phyloP scores from a whole-genome alignment of 495 filamentous ascomycete genomes.

The Xylaria telfairii region DNA sequence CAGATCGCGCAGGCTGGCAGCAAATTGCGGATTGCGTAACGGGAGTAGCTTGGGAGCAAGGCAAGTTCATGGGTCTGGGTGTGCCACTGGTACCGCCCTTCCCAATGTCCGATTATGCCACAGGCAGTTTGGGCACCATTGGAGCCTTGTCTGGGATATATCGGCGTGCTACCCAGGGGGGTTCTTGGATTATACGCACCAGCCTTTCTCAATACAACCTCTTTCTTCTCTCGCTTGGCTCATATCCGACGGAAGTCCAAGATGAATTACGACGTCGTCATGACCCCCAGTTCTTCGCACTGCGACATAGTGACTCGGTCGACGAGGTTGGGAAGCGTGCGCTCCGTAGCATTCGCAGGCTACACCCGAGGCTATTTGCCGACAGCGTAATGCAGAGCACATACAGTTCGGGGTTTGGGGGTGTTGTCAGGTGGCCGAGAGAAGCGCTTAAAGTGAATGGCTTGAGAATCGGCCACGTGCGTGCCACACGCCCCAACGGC shows the following conservation, averaged over 20 bases:
- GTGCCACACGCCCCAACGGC: constrained; percentile 63
- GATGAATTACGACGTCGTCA: constrained; percentile 60
- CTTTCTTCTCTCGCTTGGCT: constrained; percentile 67
- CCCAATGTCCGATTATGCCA: constrained; percentile 83
- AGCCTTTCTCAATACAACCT: constrained; percentile 51
- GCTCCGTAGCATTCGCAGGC: constrained; percentile 56
- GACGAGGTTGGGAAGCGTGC: constrained; percentile 73
- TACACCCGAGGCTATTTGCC: constrained; percentile 58
- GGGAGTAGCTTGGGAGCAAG: constrained; percentile 73
- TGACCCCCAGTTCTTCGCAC: constrained; percentile 50
- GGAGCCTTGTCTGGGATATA: constrained; percentile 69
- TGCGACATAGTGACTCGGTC: constrained; percentile 74
- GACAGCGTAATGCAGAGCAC: constrained; percentile 52
- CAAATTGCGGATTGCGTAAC: constrained; percentile 62
- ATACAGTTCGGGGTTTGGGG: constrained; percentile 56
- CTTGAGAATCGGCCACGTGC: constrained; percentile 58
- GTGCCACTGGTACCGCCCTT: constrained; percentile 80
- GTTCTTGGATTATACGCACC: constrained; percentile 68
- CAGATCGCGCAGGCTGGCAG: constrained; percentile 61
- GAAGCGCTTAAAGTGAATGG: constrained; percentile 56
- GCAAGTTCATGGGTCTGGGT: constrained; percentile 70
- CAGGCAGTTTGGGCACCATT: constrained; percentile 68
- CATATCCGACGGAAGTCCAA: constrained; percentile 64
- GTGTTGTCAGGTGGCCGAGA: constrained; percentile 55
- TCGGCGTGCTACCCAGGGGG: constrained; percentile 64